A percentile compares a stretch with the other conserved stretches of the same genome.
Conservation (phyloP, 2,329 filamentous ascomycete genomes). For the Apiospora marii region DNA sequence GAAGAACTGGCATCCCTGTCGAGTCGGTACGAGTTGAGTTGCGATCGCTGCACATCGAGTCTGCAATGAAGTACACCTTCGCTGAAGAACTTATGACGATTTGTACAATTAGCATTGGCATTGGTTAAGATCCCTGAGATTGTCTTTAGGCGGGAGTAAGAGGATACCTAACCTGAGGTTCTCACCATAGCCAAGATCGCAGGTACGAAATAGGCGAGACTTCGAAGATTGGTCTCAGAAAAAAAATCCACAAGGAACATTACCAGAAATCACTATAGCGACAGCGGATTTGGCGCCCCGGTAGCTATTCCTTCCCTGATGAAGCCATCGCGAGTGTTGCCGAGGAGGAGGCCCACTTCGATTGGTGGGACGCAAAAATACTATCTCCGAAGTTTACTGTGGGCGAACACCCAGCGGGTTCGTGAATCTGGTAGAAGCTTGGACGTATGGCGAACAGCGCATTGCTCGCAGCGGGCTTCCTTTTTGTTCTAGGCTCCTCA, state of each 20-base stretch:
- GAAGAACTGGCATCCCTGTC: not conserved
- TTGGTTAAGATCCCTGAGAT: not conserved
- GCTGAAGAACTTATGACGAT: not conserved
- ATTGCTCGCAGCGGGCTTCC: not conserved
- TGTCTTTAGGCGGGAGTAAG: not conserved
- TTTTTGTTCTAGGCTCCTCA: slow-evolving; percentile 7
- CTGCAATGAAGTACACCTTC: not conserved
- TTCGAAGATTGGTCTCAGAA: too few species aligned
- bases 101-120: not conserved
- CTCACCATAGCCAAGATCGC: not conserved
- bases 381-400: slow-evolving; percentile 15
- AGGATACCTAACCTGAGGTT: not conserved
- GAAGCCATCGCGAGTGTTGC: not conserved
- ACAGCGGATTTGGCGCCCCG: not conserved
- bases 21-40: not conserved
- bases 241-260: not conserved
- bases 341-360: not conserved
- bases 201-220: not conserved
- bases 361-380: slow-evolving; percentile 5
- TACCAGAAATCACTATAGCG: not conserved
- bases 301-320: not conserved
- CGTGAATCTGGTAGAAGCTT: not conserved
- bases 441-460: slow-evolving; percentile 3
- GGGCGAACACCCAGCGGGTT: not conserved
- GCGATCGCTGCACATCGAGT: not conserved